Percentiles rank a stretch among this genome's conserved stretches.
These are phyloP conservation scores for Heterobasidion occidentale DNA, from an alignment of 1,284 basidiomycete species.

Conservation along the genomic window DNA sequence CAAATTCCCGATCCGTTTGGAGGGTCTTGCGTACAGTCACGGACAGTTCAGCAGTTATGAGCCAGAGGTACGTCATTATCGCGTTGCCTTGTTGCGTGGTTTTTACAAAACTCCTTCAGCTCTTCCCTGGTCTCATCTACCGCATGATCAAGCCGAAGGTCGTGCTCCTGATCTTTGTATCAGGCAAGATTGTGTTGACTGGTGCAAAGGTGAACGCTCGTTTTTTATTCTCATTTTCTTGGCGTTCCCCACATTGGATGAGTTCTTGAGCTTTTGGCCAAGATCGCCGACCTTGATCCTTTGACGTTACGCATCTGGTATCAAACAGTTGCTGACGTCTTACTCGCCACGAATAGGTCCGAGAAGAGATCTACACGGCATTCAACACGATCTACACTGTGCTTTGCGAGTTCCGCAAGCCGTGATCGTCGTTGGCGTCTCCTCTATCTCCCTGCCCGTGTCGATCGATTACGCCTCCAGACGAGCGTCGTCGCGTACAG, in stretches of 20 bases:
- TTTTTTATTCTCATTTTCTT: neutral
- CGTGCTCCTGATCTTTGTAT: slow-evolving; percentile 97
- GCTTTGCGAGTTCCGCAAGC: slow-evolving; percentile 84
- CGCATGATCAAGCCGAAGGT: slow-evolving; percentile 99
- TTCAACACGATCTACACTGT: slow-evolving; percentile 99
- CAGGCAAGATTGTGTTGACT: slow-evolving; percentile 97
- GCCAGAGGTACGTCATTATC: slow-evolving; percentile 73
- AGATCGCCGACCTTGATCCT: slow-evolving; percentile 1
- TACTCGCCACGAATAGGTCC: slow-evolving; percentile 49
- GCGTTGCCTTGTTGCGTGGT: neutral
- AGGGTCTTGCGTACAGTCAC: slow-evolving; percentile 97
- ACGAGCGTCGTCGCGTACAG: neutral
- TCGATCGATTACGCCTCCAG: neutral
- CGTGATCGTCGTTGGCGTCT: slow-evolving; percentile 27
- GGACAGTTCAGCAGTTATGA: slow-evolving; percentile 98
- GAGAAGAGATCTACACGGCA: slow-evolving; percentile 99
- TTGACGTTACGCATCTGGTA: slow-evolving; percentile 9
- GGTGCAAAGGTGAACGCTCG: slow-evolving; percentile 85
- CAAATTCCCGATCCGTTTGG: slow-evolving; percentile 97
- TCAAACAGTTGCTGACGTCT: slow-evolving; percentile 29
- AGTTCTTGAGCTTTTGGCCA: slow-evolving; percentile 1
- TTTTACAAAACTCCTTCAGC: slow-evolving; percentile 33
- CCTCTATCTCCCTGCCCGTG: neutral
- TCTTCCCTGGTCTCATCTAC: slow-evolving; percentile 99
- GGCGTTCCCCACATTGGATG: slow-evolving; percentile 13